These are phyloP conservation scores for Lactarius akahatsu DNA, from an alignment of 768 basidiomycete genomes.

Conservation along the genomic window DNA sequence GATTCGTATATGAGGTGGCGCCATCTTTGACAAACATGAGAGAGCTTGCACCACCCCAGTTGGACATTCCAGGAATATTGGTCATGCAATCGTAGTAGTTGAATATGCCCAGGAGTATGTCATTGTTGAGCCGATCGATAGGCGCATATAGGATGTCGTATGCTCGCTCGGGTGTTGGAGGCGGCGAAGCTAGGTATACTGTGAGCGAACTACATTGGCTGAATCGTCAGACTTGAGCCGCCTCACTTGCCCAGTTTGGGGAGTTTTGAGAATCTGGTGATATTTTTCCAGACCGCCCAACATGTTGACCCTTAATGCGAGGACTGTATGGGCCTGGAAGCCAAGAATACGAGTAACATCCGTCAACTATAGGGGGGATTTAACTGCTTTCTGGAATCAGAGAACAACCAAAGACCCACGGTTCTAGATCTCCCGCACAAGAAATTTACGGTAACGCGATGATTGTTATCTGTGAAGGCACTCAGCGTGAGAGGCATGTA, in stretches of 20 bases:
- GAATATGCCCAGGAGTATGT: neutral
- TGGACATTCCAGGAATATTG: neutral
- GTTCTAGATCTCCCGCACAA: too few species aligned
- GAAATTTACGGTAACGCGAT: too few species aligned
- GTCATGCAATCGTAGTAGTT: neutral
- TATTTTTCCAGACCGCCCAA: too few species aligned
- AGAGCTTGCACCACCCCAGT: neutral
- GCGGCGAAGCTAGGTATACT: neutral
- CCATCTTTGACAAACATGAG: conserved; percentile 2
- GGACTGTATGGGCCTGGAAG: neutral
- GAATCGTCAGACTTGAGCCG: neutral
- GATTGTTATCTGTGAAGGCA: too few species aligned
- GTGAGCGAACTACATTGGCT: neutral
- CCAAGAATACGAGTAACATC: neutral
- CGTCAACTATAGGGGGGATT: neutral
- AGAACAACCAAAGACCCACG: neutral
- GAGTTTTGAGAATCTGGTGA: too few species aligned
- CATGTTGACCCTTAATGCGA: neutral
- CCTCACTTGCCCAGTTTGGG: neutral
- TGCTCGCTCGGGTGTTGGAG: neutral
- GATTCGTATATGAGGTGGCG: neutral
- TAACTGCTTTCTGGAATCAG: neutral
- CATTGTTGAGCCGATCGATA: neutral
- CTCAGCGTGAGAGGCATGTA: too few species aligned
- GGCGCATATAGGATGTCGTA: neutral